Evolutionary conservation across 2,329 filamentous ascomycete genomes (phyloP).

Genomic region (Fonsecaea erecta): DNA sequence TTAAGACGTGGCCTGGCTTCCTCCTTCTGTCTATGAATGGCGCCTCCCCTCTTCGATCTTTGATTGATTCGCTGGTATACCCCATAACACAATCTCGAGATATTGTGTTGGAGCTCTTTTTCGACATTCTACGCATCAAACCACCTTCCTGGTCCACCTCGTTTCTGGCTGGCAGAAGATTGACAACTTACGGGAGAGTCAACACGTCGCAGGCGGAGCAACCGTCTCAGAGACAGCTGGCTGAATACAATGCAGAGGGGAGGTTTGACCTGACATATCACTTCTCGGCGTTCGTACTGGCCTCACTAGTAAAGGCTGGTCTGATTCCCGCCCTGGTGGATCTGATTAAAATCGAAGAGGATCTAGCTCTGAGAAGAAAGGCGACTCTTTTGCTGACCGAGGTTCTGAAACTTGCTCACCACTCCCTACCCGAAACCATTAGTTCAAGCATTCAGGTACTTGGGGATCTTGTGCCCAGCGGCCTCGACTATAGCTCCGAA

Average conservation of each 20-base stretch:
- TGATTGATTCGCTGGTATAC: slow-evolving; percentile 70
- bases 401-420: slow-evolving; percentile 84
- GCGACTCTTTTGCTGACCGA: slow-evolving; percentile 90
- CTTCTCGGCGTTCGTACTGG: slow-evolving; percentile 86
- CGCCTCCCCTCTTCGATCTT: slow-evolving; percentile 79
- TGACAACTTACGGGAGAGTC: slow-evolving; percentile 96
- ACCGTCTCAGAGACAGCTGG: slow-evolving; percentile 56
- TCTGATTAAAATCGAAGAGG: slow-evolving; percentile 56
- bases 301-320: slow-evolving; percentile 81
- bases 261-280: slow-evolving; percentile 90
- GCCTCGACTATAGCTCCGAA: slow-evolving; percentile 72
- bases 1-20: slow-evolving; percentile 93
- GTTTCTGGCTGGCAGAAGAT: slow-evolving; percentile 85
- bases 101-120: slow-evolving; percentile 85
- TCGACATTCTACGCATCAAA: slow-evolving; percentile 84
- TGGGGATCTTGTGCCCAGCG: slow-evolving; percentile 79
- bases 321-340: slow-evolving; percentile 59
- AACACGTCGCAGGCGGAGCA: slow-evolving; percentile 74
- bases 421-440: slow-evolving; percentile 78
- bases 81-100: slow-evolving; percentile 65
- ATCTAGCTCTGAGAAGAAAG: slow-evolving; percentile 73
- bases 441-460: slow-evolving; percentile 85
- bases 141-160: slow-evolving; percentile 93
- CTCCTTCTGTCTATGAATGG: slow-evolving; percentile 87
- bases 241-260: slow-evolving; percentile 67